These are phyloP conservation scores for Phyllosticta citrichinensis DNA, from an alignment of 2,329 filamentous ascomycete species.

Conservation along the genomic window DNA sequence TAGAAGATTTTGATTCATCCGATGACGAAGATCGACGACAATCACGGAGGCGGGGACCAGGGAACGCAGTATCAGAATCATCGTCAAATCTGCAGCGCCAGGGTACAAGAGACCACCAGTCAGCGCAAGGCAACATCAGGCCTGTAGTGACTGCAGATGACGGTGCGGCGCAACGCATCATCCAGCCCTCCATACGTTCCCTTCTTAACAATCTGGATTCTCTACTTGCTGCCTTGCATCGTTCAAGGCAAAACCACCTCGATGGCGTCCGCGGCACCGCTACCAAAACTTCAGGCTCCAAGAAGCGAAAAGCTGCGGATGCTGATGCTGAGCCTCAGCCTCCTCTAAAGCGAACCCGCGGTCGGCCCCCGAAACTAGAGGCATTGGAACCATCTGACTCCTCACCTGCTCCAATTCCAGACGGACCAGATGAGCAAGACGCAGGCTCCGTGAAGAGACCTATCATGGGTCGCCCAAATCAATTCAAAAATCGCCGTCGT, in stretches of 20 bases:
- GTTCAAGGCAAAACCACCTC: slow-evolving; percentile 47
- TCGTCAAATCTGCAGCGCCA: not conserved
- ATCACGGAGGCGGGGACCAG: not conserved
- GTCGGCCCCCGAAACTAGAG: not conserved
- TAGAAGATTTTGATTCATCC: not conserved
- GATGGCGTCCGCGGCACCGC: slow-evolving; percentile 11
- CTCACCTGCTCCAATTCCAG: not conserved
- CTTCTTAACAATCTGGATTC: slow-evolving; percentile 60
- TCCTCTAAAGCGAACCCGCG: not conserved
- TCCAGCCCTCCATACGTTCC: slow-evolving; percentile 61
- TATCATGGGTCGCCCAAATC: slow-evolving; percentile 6
- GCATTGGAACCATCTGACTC: too few relatives aligned
- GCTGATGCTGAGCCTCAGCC: not conserved
- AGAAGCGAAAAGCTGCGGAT: not conserved
- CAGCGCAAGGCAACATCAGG: not conserved
- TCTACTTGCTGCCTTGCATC: slow-evolving; percentile 61
- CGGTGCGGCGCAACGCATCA: slow-evolving; percentile 51
- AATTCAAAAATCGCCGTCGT: not conserved
- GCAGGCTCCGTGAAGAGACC: slow-evolving; percentile 4
- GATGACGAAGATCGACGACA: not conserved
- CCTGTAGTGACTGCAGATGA: slow-evolving; percentile 62
- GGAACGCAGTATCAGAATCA: not conserved
- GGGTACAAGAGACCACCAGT: not conserved
- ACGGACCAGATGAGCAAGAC: not conserved
- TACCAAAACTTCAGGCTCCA: not conserved